Conservation (phyloP, 345 rosid species). For the Cardamine chenopodiifolia region DNA sequence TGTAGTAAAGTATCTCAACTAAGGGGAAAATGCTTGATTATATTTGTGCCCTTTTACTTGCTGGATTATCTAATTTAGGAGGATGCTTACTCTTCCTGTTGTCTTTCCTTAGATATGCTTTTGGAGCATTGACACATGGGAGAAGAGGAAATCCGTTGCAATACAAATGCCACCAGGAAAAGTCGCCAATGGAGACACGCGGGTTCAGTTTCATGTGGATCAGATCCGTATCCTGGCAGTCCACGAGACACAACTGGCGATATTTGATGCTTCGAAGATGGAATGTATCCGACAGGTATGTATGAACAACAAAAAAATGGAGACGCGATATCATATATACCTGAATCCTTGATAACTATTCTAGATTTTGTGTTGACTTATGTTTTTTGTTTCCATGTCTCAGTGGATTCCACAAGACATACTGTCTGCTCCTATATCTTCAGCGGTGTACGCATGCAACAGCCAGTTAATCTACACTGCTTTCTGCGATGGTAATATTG, state of each 20-base stretch:
- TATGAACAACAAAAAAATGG: not conserved
- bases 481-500: slow-evolving; percentile 72
- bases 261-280: slow-evolving; percentile 85
- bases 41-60: slow-evolving; percentile 1
- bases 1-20: slow-evolving; percentile 1
- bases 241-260: slow-evolving; percentile 81
- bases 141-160: slow-evolving; percentile 64
- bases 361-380: not conserved
- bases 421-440: slow-evolving; percentile 69
- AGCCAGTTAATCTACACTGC: slow-evolving; percentile 75
- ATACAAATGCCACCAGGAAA: slow-evolving; percentile 75
- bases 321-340: not conserved
- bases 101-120: slow-evolving; percentile 60
- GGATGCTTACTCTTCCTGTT: slow-evolving; percentile 15
- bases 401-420: slow-evolving; percentile 87
- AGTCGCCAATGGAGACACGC: slow-evolving; percentile 64
- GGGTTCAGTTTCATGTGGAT: slow-evolving; percentile 79
- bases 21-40: not conserved
- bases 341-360: not conserved
- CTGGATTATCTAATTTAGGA: slow-evolving; percentile 13
- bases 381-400: slow-evolving; percentile 32
- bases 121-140: slow-evolving; percentile 94
- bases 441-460: slow-evolving; percentile 75
- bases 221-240: slow-evolving; percentile 73
- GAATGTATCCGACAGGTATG: slow-evolving; percentile 70